A percentile compares a stretch with the other conserved stretches of the same genome.
phyloP scores from a whole-genome alignment of 805 yeast genomes.

The Monosporozyma aerobia region DNA sequence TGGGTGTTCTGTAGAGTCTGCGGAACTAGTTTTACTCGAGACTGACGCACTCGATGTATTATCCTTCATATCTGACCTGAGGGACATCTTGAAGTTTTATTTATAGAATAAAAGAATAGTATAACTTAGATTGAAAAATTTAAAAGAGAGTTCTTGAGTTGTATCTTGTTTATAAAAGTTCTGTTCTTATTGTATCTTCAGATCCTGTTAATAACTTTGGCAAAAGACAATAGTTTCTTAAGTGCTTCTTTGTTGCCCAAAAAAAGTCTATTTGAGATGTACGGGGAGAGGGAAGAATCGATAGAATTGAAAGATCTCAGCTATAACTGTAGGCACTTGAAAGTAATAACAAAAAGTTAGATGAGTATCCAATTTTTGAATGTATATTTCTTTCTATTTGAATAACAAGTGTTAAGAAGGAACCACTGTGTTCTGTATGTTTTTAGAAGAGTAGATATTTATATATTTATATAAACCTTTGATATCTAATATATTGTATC shows the following conservation, averaged over 20 bases:
- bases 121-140: neutral
- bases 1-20: conserved; percentile 1
- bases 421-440: neutral
- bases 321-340: neutral
- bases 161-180: neutral
- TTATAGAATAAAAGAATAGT: neutral
- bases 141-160: neutral
- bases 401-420: too few species aligned
- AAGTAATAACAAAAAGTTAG: neutral
- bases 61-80: conserved; percentile 1
- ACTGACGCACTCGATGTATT: neutral
- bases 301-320: neutral
- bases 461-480: neutral
- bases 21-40: neutral
- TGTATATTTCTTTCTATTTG: too few species aligned
- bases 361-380: neutral
- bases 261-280: neutral
- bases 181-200: too few species aligned
- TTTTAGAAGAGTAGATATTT: neutral
- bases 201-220: too few species aligned
- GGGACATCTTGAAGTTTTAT: neutral
- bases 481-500: neutral
- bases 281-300: neutral
- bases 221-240: too few species aligned
- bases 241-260: neutral